Evolutionary conservation across 2,329 filamentous ascomycete genomes (phyloP), one percentile per base, ranked within the genome.

Genomic region (Sphaerulina musiva): DNA sequence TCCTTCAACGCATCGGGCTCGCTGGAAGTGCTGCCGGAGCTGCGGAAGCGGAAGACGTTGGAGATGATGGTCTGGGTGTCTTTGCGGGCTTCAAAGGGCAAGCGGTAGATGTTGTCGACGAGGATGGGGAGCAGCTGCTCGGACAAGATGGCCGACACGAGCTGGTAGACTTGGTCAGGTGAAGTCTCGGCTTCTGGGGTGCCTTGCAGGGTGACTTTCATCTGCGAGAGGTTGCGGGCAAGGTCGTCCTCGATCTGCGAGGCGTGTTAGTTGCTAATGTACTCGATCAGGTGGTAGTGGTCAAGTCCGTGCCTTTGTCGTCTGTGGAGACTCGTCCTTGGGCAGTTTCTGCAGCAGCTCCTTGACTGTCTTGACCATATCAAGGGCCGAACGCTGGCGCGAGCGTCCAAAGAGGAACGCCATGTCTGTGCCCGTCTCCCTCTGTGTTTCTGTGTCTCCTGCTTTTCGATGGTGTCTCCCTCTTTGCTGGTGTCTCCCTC

Each of bases 1-100:
- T 95, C 95, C 62, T 89, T 87, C 54, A 98, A 79, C 26, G 93
- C 90, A 48, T 91, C 82, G 0, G 90, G 89, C 58, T 95, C 89
- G 61, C 80, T 78, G 17, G 84, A 82, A 1, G 80, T 81, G 42
- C 80, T 81, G 41, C 74, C 73, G 9, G 82, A 77, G 5, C 86
- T 86, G 60, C 88, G 87, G 77, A 93, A 96, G 61, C 91, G 88
- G 69, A 96, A 89, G 62, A 95, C 87, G 70, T 92, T 93, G 40
- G 90, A 95, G 74, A 97, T 93, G 69, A 96, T 93, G 59, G 93
- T 88, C 70, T 96, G 92, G 10, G 89, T 88, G 68, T 96, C 92
- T 76, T 96, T 97, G 67, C 92, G 85, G 38, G 91, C 89, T 75
- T 98, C 93, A 76, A 98, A 98, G 0, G 92, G 90, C 4, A 98